These are phyloP conservation scores for Bocquillonia castaneifolia DNA, from an alignment of 441 rosid genomes.

Conservation along the genomic window DNA sequence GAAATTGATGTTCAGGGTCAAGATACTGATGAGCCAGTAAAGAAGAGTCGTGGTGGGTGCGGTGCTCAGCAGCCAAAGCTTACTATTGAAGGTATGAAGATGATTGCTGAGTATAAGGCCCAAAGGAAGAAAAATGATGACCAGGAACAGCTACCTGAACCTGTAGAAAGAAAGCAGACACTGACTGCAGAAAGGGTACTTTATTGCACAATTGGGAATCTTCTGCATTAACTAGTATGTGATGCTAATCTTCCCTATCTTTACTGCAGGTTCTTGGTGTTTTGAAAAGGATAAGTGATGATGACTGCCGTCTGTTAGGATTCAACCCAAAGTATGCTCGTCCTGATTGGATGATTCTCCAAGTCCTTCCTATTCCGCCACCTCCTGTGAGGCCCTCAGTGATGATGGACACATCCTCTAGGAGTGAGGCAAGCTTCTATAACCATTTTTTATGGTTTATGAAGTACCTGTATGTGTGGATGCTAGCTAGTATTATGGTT, in stretches of 20 bases:
- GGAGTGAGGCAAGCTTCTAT: slow-evolving; percentile 79
- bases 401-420: slow-evolving; percentile 98
- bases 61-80: slow-evolving; percentile 80
- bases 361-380: slow-evolving; percentile 97
- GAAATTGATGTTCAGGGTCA: slow-evolving; percentile 64
- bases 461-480: not conserved
- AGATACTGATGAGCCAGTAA: slow-evolving; percentile 70
- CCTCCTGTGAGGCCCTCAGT: slow-evolving; percentile 99
- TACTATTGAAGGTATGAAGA: slow-evolving; percentile 95
- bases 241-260: slow-evolving; percentile 17
- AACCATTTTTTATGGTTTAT: not conserved
- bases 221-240: not conserved
- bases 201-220: slow-evolving; percentile 15
- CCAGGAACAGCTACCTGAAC: slow-evolving; percentile 95
- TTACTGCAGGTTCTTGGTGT: slow-evolving; percentile 72
- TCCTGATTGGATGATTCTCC: slow-evolving; percentile 99
- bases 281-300: slow-evolving; percentile 91
- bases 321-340: slow-evolving; percentile 95
- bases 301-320: slow-evolving; percentile 79
- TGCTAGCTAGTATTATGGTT: not conserved
- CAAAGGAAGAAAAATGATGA: slow-evolving; percentile 83
- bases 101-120: slow-evolving; percentile 85
- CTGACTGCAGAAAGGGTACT: slow-evolving; percentile 91
- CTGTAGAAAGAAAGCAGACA: slow-evolving; percentile 87
- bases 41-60: slow-evolving; percentile 88